phyloP scores from a whole-genome alignment of 306 rosid species.

The Fagus sylvatica region DNA sequence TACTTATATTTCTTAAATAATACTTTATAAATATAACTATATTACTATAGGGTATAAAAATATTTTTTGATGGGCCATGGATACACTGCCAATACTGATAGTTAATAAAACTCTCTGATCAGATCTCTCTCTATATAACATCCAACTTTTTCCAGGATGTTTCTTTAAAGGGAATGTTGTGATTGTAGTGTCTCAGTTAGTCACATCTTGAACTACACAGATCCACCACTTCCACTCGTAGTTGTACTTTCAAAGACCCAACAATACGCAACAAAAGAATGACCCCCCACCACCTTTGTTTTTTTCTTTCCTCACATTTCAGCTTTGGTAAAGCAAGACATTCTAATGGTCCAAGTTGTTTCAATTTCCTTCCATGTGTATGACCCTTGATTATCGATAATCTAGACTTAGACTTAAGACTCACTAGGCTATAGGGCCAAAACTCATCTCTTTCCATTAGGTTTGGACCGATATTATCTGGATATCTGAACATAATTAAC shows the following conservation, averaged over 20 bases:
- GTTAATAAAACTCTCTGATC: no score
- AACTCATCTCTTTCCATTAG: slow-evolving; percentile 15
- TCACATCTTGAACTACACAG: slow-evolving; percentile 50
- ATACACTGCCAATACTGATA: no score
- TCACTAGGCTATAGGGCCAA: slow-evolving; percentile 19
- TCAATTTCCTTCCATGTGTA: slow-evolving; percentile 23
- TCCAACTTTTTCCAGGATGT: slow-evolving; percentile 18
- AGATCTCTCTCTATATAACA: neutral
- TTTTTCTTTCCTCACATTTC: slow-evolving; percentile 22
- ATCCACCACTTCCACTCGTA: slow-evolving; percentile 23
- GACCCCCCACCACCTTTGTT: slow-evolving; percentile 32
- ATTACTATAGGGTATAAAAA: no score
- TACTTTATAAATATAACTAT: no score
- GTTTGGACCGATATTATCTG: slow-evolving; percentile 37
- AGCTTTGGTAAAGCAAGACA: slow-evolving; percentile 29
- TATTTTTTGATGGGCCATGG: no score
- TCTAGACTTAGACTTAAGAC: slow-evolving; percentile 7
- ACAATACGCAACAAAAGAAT: slow-evolving; percentile 19
- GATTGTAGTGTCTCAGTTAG: slow-evolving; percentile 63
- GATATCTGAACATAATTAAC: slow-evolving; percentile 17
- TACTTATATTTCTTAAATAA: no score
- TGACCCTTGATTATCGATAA: slow-evolving; percentile 10
- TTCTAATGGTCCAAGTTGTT: slow-evolving; percentile 40
- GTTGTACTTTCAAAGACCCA: slow-evolving; percentile 30
- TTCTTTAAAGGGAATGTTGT: slow-evolving; percentile 48